Evolutionary conservation across 2,329 filamentous ascomycete species (phyloP).

Genomic region (Neurospora sp.): DNA sequence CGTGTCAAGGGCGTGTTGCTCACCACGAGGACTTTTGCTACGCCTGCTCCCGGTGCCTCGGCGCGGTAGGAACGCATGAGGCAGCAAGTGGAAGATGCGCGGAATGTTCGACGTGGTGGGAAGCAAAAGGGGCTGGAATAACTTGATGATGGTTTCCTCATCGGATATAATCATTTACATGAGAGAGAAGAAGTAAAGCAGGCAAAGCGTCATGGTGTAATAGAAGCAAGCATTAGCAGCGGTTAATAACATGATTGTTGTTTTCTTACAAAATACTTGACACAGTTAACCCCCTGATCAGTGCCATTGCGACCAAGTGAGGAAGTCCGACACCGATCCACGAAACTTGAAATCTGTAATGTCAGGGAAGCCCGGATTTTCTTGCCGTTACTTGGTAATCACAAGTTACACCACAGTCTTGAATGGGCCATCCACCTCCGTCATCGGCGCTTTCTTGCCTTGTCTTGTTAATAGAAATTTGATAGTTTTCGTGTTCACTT

Average conservation of each 20-base stretch:
- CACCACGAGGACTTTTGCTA: conserved; percentile 62
- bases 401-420: not conserved
- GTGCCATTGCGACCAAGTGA: too few relatives aligned
- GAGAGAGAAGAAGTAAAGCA: not conserved
- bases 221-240: not conserved
- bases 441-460: not conserved
- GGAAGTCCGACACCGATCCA: not conserved
- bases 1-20: conserved; percentile 71
- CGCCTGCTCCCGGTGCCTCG: conserved; percentile 18
- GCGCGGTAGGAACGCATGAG: conserved; percentile 18
- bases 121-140: not conserved
- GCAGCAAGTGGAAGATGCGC: not conserved
- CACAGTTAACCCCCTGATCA: too few relatives aligned
- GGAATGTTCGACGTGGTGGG: not conserved
- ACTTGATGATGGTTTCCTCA: not conserved
- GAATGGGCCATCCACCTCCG: not conserved
- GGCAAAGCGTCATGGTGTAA: not conserved
- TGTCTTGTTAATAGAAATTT: not conserved
- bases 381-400: not conserved
- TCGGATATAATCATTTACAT: not conserved
- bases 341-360: not conserved
- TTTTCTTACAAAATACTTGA: not conserved
- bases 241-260: not conserved
- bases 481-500: too few relatives aligned
- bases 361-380: not conserved